Evolutionary conservation across 1,139 yeast genomes (phyloP), one percentile per base, ranked within the genome.

Genomic region (Diutina scorzettiae): DNA sequence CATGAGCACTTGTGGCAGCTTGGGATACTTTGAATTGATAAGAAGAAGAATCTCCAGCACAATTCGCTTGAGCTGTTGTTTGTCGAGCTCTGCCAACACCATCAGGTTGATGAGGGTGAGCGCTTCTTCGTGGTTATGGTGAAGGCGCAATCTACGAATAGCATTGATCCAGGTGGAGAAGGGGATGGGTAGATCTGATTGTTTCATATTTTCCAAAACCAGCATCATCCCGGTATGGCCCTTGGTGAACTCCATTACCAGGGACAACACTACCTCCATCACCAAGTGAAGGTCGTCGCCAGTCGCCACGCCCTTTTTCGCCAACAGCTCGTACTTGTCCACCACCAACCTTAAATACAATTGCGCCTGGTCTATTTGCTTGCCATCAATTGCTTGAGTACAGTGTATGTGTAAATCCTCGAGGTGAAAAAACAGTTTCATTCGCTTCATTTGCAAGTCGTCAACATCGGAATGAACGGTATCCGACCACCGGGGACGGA

Each of bases 401-500:
- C 61, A 55, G 29, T 54, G 44, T 16, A 50, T 48, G 1, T 51
- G 51, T 11, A 68, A 50, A 45, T 60, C 66, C 1, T 52, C 49
- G 33, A 65, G 49, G 12, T 62, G 46, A 43, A 57, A 62, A 48
- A 62, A 68, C 7, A 52, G 44, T 9, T 57, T 47, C 64, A 68
- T 64, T 46, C 56, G 59, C 34, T 47, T 42, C 29, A 53, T 53
- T 20, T 62, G 63, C 4, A 41, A 41, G 3, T 47, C 52, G 5
- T 46, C 43, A 17, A 59, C 51, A 1, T 51, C 47, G 12, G 47
- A 44, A 25, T 49, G 48, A 17, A 55, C 50, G 1, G 62, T 55
- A 44, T 65, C 58, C 44, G 64, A 68, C 70, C 71, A 66, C 44
- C 56, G 58, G 1, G 71, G 62, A 30, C 58, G 50, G 3, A 61